phyloP scores from a whole-genome alignment of 2,329 filamentous ascomycete genomes.

The Colletotrichum horii region DNA sequence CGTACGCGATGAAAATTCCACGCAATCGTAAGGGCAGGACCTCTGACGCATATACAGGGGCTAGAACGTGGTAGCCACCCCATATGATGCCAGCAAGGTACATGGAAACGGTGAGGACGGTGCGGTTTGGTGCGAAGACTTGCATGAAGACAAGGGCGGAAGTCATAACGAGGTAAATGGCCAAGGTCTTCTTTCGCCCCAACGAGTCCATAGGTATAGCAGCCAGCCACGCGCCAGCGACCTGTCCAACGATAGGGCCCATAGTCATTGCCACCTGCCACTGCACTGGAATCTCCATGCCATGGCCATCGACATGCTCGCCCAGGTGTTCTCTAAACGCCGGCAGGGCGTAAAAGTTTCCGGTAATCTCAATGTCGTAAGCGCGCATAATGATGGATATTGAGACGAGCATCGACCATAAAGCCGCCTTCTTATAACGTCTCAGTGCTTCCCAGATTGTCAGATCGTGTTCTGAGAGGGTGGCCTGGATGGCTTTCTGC shows the following conservation, averaged over 20 bases:
- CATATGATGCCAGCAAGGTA: background rate
- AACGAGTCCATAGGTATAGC: background rate
- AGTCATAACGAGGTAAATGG: background rate
- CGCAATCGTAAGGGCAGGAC: constrained; percentile 42
- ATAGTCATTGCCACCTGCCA: background rate
- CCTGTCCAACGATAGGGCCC: background rate
- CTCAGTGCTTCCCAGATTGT: background rate
- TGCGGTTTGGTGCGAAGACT: background rate
- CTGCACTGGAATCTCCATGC: background rate
- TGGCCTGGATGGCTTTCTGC: background rate
- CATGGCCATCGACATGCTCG: background rate
- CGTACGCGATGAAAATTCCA: constrained; percentile 48
- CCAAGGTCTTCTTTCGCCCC: background rate
- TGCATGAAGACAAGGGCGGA: background rate
- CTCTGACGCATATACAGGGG: constrained; percentile 52
- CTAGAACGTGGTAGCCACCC: constrained; percentile 12
- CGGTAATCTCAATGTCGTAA: background rate
- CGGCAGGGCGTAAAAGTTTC: background rate
- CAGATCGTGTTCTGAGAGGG: background rate
- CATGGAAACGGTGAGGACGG: background rate
- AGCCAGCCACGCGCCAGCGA: background rate
- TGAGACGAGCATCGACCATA: background rate
- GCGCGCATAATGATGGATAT: background rate
- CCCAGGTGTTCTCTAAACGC: background rate
- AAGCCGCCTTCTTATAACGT: background rate